Evolutionary conservation across 306 rosid species (phyloP), one percentile per base, ranked within the genome.

Genomic region (Boehmeria nivea): DNA sequence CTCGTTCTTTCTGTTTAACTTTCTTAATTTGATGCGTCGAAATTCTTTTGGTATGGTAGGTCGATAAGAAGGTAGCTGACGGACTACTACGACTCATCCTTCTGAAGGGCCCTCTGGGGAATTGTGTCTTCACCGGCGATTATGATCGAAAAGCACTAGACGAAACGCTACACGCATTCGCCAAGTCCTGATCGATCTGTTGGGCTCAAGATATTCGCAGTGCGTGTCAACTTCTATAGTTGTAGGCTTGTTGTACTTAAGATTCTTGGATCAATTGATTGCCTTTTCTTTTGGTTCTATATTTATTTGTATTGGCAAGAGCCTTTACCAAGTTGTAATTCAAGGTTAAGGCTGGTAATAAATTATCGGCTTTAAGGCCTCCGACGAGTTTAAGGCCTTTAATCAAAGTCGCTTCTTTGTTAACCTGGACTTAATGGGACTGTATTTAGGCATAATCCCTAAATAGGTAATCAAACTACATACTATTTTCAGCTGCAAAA

Each of bases 31-130:
- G 42, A 67, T 54, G 26, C 18, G 26, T 65, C 60, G 55, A 13
- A 57, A 57, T 69, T 68, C 21, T 51, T 67, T 46, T 37, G 72
- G 51, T 44, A 44, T 73, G 61, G 63, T 84, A 93, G 95, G 90
- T 93, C 19, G 99, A 87, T 72, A 83, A 87, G 80, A 93, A 87
- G 81, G 96, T 93, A 25, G 99, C 96, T 38, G 96, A 87, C 53
- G 96, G 99, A 36, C 73, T 93, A 51, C 81, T 85, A 31, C 78
- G 96, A 55, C 96, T 93, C 60, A 79, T 85, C 62, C 95, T 93
- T 68, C 76, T 87, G 38, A 87, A 76, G 68, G 99, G 99, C 66
- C 81, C 96, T 72, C 77, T 87, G 22, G 96, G 99, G 8, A 87
- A 79, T 61, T 93, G 95, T 15, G 88, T 87, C 65, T 87, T 93